Evolutionary conservation across 805 yeast genomes (phyloP), one percentile per base, ranked within the genome.

Genomic region (Kazachstania martiniae): DNA sequence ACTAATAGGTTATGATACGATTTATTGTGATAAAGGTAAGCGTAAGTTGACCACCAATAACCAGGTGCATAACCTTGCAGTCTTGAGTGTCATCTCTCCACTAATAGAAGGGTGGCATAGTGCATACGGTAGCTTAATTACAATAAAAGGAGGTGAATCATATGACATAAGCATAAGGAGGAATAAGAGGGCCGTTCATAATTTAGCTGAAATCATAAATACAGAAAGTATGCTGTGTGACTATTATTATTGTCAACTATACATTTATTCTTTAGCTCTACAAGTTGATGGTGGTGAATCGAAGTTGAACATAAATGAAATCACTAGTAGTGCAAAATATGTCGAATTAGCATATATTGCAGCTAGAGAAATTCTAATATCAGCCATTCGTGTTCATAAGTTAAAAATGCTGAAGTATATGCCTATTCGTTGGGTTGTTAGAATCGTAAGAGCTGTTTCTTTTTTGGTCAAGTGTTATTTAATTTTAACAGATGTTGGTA

Each of bases 371-470:
- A 71, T 83, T 45, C 59, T 87, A 18, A 66, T 70, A 16, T 77
- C 80, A 4, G 81, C 87, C 4, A 73, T 72, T 35, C 59, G 91
- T 25, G 74, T 85, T 5, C 83, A 78, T 45, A 65, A 65, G 39
- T 58, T 79, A 37, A 72, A 69, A 37, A 59, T 78, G 63, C 59
- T 85, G 33, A 65, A 74, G 36, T 79, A 68, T 49, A 84, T 86
- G 77, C 95, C 97, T 1, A 86, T 85, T n/a, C 63, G 95, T 40
- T 86, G 95, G 94, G 76, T 81, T 5, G 79, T 83, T 0, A 66
- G 94, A 32, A 74, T 85, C 18, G 86, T 87, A 14, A 73, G 89
- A 44, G 83, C 95, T 0, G 85, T 85, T 9, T 91, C 95, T 2
- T 87, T 86, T 51, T 69, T 89, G 33, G 91, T 89, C 10, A 89